Evolutionary conservation across 495 filamentous ascomycete genomes (phyloP), one percentile per base, ranked within the genome.

Genomic region (Chaetomium tenue): DNA sequence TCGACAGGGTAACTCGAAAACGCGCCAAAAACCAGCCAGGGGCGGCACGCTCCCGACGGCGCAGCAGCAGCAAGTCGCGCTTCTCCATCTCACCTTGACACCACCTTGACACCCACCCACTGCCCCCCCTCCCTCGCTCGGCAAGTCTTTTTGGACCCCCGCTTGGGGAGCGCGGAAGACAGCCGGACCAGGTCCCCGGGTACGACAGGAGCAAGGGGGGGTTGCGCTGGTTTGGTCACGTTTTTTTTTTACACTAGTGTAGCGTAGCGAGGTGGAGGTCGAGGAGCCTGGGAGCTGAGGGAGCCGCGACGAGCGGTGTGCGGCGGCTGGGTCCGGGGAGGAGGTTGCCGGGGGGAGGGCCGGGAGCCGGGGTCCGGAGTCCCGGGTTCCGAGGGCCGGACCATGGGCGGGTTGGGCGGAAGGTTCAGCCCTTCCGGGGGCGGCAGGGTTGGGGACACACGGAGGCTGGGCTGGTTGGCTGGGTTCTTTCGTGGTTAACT

Each of bases 141-240:
- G 39, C 39, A 40, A 40, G 4, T 40, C 39, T 40, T 9, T 40
- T 15, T 40, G 39, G 13, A 12, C 9, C 13, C 3, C 9, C 12
- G 18, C 2, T 18, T 13, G 42, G 13, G 42, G 13, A 20, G 22
- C 48, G 48, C 48, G 48, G 48, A 52, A 52, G 22, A 8, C 12
- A 52, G 25, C 48, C 48, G 48, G 48, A 52, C 48, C 48, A 52
- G 48, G 48, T 52, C 48, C 48, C 48, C 23, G 48, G 48, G 48
- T 52, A 50, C 46, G 46, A 50, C 46, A 2, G 18, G 46, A 50
- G n/a, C n/a, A 50, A 20, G 46, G 46, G 46, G 46, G 16, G 46
- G 46, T 37, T 37, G 33, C 33, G 33, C 33, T 3, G 33, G 33
- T 30, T 6, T 37, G 33, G 33, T 37, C 33, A 37, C 33, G 33